Conservation (phyloP, 2,329 filamentous ascomycete genomes). For the Diplodia corticola region DNA sequence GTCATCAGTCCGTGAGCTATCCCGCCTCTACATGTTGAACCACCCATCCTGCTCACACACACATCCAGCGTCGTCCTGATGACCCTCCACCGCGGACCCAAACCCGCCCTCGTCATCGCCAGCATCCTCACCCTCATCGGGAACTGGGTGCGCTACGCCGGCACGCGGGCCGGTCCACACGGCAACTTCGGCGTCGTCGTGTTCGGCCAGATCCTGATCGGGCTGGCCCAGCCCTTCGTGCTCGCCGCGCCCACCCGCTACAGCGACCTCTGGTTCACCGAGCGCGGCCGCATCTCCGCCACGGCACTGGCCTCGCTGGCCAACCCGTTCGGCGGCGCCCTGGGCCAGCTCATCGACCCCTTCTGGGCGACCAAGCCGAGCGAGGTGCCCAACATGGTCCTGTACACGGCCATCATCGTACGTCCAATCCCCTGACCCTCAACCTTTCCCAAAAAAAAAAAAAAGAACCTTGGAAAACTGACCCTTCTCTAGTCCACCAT, state of each 20-base stretch:
- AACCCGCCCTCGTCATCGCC: conserved; percentile 67
- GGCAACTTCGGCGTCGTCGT: conserved; percentile 76
- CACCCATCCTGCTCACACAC: conserved; percentile 2
- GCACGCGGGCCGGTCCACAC: conserved; percentile 53
- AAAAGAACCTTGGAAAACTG: neutral
- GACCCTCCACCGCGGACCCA: conserved; percentile 77
- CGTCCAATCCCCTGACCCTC: conserved; percentile 32
- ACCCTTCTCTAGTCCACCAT: conserved; percentile 54
- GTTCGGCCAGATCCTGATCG: conserved; percentile 88
- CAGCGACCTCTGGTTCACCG: conserved; percentile 92
- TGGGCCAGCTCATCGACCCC: conserved; percentile 81
- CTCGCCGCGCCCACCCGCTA: conserved; percentile 86
- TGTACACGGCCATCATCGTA: conserved; percentile 82
- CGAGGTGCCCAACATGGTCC: conserved; percentile 77
- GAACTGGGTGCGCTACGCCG: conserved; percentile 89
- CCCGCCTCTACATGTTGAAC: neutral
- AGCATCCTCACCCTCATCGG: conserved; percentile 74
- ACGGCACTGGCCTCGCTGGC: conserved; percentile 83
- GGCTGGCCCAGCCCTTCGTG: conserved; percentile 88
- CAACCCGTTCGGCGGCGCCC: conserved; percentile 84
- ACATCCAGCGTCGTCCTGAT: conserved; percentile 61
- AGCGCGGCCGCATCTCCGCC: conserved; percentile 77
- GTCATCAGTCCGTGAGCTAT: conserved; percentile 62
- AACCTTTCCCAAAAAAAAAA: conserved; percentile 10
- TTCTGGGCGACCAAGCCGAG: conserved; percentile 64